phyloP scores from a whole-genome alignment of 1,284 basidiomycete genomes.

The Ustilago curta region DNA sequence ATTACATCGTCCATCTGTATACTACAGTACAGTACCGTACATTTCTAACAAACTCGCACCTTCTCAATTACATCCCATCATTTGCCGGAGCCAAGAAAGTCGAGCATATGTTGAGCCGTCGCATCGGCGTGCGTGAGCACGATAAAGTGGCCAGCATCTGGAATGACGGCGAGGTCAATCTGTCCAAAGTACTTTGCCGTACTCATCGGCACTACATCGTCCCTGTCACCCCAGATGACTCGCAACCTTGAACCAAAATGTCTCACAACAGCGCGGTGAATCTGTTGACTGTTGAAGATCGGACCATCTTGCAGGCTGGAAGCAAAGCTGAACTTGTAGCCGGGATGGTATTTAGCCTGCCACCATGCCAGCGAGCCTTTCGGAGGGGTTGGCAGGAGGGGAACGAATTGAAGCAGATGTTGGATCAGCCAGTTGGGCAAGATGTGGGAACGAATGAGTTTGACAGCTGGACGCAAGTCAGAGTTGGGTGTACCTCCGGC shows the following conservation, averaged over 20 bases:
- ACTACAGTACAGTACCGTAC: conserved; percentile 4
- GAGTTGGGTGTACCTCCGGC: conserved; percentile 45
- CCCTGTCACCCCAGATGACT: conserved; percentile 52
- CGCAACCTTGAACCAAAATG: conserved; percentile 31
- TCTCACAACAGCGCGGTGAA: conserved; percentile 28
- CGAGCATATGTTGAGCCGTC: conserved; percentile 43
- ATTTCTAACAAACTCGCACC: no score
- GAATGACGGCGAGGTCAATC: conserved; percentile 45
- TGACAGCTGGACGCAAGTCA: conserved; percentile 27
- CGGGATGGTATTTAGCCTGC: conserved; percentile 47
- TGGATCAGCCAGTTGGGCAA: conserved; percentile 32
- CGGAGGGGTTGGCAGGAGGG: conserved; percentile 41
- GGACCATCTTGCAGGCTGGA: conserved; percentile 48
- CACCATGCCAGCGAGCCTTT: conserved; percentile 43
- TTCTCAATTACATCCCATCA: background rate
- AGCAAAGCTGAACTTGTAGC: conserved; percentile 43
- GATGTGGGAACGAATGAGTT: conserved; percentile 44
- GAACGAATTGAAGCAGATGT: conserved; percentile 29
- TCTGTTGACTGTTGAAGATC: conserved; percentile 35
- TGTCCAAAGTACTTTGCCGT: conserved; percentile 53
- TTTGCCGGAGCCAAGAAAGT: conserved; percentile 36
- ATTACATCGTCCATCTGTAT: conserved; percentile 18
- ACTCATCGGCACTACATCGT: conserved; percentile 46
- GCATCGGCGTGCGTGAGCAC: conserved; percentile 43
- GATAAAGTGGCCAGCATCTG: conserved; percentile 36